These are phyloP conservation scores for Mortierella claussenii DNA, from an alignment of 192 early-diverging fungal genomes.

Conservation along the genomic window DNA sequence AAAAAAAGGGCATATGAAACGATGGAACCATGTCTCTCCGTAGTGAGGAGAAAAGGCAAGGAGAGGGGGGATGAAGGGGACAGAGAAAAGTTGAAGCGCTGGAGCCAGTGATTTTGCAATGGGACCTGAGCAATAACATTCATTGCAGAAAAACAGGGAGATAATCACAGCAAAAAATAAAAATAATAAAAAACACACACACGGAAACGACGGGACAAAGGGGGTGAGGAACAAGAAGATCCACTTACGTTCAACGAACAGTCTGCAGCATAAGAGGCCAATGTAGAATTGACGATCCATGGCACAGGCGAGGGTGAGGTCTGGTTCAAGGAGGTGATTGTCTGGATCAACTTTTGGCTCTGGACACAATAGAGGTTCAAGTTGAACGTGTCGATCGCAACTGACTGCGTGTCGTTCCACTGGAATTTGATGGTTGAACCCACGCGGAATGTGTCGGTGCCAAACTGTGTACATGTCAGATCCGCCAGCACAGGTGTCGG, in stretches of 20 bases:
- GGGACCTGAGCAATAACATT: too few relatives aligned
- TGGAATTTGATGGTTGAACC: conserved; percentile 37
- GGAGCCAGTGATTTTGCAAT: too few relatives aligned
- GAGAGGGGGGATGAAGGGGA: too few relatives aligned
- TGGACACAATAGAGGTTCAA: conserved; percentile 39
- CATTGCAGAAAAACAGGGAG: too few relatives aligned
- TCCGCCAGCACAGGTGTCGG: conserved; percentile 17
- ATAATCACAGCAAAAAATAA: not conserved
- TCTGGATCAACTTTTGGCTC: conserved; percentile 17
- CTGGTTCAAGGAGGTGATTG: conserved; percentile 24
- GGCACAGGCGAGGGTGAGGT: conserved; percentile 6
- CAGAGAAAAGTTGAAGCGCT: too few relatives aligned
- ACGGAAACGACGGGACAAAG: not conserved
- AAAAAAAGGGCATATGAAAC: too few relatives aligned
- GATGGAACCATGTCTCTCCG: too few relatives aligned
- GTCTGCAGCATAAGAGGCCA: not conserved
- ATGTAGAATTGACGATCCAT: conserved; percentile 24
- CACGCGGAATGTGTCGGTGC: conserved; percentile 28
- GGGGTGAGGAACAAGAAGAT: not conserved
- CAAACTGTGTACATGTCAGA: conserved; percentile 14
- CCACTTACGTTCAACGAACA: conserved; percentile 26
- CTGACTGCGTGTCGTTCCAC: conserved; percentile 28
- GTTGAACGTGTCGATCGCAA: conserved; percentile 18
- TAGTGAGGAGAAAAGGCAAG: too few relatives aligned
- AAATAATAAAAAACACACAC: conserved; percentile 9